Base-by-base conservation (phyloP, 208 protist species). In the Leishmania lainsoni region DNA sequence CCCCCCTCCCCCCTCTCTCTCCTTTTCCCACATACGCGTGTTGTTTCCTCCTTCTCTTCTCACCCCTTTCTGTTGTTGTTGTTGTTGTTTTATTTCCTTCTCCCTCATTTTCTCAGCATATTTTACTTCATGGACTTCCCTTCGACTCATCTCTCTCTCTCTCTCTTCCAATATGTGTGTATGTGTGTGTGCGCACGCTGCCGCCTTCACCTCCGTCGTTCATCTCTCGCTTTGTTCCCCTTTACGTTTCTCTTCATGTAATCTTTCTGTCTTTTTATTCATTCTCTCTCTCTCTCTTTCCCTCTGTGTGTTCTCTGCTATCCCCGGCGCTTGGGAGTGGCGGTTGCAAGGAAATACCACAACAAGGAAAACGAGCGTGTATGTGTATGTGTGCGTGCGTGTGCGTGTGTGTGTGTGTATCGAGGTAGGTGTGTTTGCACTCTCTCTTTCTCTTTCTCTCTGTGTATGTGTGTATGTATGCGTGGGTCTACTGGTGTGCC, bases 361-460 rank as follows among this genome's bases (percentile, higher is more conserved):
- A 39, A 39, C 0, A 39, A 39, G 35, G 35, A 39, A 39, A 39
- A 39, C 2, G 35, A 1, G 35, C 35, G 0, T 39, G 35, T 39
- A 1, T 39, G 35, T n/a, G n/a, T n/a, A 39, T 39, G 35, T 39
- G 35, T 39, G 35, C 2, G 35, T n/a, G n/a, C n/a, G 2, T 39
- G 35, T 39, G 35, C 0, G 35, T 39, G 35, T 39, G 35, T 39
- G 2, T 39, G 35, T 1, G 35, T 39, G 35, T 39, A 39, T 39
- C 2, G 35, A n/a, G n/a, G n/a, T n/a, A n/a, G n/a, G n/a, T n/a
- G n/a, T 87, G 39, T 87, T 80, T 63, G 61, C n/a, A 75, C 35
- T 39, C n/a, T 78, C 35, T 39, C 35, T 39, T 8, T 75, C 70
- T 81, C 79, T n/a, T 20, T 16, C 56, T 61, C 5, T 61, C 54